Evolutionary conservation across 2,329 filamentous ascomycete genomes (phyloP).

Genomic region (Blastomyces silverae): DNA sequence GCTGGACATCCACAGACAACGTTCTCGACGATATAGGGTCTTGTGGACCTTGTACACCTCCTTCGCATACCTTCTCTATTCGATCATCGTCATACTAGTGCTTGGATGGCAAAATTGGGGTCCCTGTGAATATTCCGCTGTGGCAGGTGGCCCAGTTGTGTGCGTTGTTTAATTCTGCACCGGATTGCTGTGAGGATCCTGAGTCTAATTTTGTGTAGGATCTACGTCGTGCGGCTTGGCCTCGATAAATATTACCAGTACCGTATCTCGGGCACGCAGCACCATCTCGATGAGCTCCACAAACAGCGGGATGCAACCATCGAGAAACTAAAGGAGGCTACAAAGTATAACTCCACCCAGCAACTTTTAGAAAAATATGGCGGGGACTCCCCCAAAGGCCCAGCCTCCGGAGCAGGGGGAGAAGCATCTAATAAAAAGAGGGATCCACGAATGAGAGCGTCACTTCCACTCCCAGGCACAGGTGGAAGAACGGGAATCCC

Average conservation of each 20-base stretch:
- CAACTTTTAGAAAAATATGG: constrained; percentile 93
- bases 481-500: constrained; percentile 48
- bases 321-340: constrained; percentile 87
- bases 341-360: constrained; percentile 91
- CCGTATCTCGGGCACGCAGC: constrained; percentile 63
- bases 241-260: constrained; percentile 71
- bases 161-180: constrained; percentile 40
- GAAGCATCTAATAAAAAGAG: constrained; percentile 24
- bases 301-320: constrained; percentile 80
- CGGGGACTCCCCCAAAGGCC: constrained; percentile 49
- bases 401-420: constrained; percentile 21
- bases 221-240: constrained; percentile 64
- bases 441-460: constrained; percentile 24
- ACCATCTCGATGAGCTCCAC: constrained; percentile 65
- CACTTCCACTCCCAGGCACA: constrained; percentile 25
- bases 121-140: constrained; percentile 65
- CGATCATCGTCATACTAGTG: constrained; percentile 73
- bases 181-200: constrained; percentile 17
- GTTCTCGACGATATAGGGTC: constrained; percentile 69
- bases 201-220: constrained; percentile 47
- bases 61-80: constrained; percentile 83
- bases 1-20: constrained; percentile 66
- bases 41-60: constrained; percentile 85
- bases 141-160: constrained; percentile 72
- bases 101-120: constrained; percentile 77